Conservation (phyloP, 192 early-diverging fungal species). For the Entrophospora sp. region DNA sequence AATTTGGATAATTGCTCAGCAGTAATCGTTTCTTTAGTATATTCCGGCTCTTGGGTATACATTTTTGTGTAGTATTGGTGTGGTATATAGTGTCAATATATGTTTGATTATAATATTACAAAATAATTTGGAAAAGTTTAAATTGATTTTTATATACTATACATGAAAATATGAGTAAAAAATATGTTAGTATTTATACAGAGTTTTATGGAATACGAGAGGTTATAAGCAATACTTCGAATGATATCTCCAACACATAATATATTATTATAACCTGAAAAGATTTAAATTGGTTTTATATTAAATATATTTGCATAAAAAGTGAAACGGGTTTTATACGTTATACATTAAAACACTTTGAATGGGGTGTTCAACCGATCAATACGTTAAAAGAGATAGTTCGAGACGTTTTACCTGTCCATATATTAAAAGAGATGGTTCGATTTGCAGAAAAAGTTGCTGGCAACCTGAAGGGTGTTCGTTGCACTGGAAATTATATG, state of each 20-base stretch:
- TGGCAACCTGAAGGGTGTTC: no score
- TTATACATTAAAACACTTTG: no score
- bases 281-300: constrained; percentile 1
- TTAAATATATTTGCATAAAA: constrained; percentile 12
- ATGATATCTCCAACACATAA: not conserved
- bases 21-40: constrained; percentile 5
- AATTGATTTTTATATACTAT: not conserved
- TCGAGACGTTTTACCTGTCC: no score
- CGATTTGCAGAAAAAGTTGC: no score
- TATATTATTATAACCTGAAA: not conserved
- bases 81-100: constrained; percentile 12
- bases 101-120: no score
- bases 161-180: constrained; percentile 10
- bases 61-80: constrained; percentile 5
- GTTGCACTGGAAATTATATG: no score
- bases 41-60: no score
- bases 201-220: not conserved
- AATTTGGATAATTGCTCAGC: not conserved
- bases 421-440: no score
- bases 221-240: not conserved
- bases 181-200: constrained; percentile 4
- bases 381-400: no score
- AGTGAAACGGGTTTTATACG: constrained; percentile 8
- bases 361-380: no score
- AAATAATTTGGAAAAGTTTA: no score